Percentiles rank a stretch among this genome's conserved stretches.
phyloP scores from a whole-genome alignment of 202 grass and related monocot species.

The Panicum hallii region DNA sequence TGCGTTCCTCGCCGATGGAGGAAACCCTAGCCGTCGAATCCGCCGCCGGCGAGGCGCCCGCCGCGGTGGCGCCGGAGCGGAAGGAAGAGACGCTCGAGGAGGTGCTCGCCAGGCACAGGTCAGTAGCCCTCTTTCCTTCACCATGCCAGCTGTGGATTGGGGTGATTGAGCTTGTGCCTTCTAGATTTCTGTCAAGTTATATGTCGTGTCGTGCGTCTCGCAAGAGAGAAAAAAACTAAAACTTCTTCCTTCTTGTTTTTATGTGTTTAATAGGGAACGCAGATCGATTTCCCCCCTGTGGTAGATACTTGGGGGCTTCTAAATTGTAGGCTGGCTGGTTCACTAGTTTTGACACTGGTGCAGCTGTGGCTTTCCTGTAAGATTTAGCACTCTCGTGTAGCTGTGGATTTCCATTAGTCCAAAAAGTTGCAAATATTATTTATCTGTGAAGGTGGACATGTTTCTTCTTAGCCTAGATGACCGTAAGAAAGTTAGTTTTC shows the following conservation, averaged over 20 bases:
- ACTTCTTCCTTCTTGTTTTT: not conserved
- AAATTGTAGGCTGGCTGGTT: not conserved
- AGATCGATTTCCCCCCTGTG: not conserved
- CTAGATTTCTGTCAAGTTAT: not conserved
- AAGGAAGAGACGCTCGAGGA: constrained; percentile 67
- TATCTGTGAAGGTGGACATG: constrained; percentile 4
- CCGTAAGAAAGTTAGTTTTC: not conserved
- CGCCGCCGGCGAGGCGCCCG: constrained; percentile 16
- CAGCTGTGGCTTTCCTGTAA: not conserved
- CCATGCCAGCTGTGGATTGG: constrained; percentile 16
- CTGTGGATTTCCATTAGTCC: not conserved
- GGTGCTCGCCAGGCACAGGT: constrained; percentile 82
- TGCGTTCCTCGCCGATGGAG: constrained; percentile 46
- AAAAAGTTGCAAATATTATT: not conserved
- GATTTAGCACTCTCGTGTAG: not conserved
- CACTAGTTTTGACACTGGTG: not conserved
- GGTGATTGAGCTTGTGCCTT: not conserved
- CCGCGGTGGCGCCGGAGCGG: not conserved
- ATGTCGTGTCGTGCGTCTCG: not conserved
- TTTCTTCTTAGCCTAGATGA: not conserved
- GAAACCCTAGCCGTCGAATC: constrained; percentile 61
- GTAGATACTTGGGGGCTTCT: not conserved
- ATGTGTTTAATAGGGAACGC: not conserved
- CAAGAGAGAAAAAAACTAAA: not conserved
- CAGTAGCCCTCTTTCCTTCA: not conserved